Conservation (phyloP, 2,329 filamentous ascomycete genomes). For the Fusarium coffeatum region DNA sequence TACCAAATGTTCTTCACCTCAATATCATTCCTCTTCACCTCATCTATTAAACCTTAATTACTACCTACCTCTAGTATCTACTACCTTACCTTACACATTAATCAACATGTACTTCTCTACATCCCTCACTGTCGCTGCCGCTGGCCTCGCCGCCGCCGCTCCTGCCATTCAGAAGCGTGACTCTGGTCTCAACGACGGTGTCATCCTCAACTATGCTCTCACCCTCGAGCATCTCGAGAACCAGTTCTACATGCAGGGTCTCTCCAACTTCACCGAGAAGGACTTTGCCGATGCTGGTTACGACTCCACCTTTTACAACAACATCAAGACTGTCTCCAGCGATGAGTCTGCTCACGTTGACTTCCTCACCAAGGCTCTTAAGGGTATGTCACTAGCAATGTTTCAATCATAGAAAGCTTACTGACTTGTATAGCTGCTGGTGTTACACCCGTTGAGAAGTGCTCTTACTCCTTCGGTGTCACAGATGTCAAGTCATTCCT, state of each 20-base stretch:
- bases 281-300: slow-evolving; percentile 66
- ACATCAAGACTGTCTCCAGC: slow-evolving; percentile 65
- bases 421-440: slow-evolving; percentile 51
- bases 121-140: slow-evolving; percentile 20
- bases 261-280: slow-evolving; percentile 65
- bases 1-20: not conserved
- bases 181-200: slow-evolving; percentile 31
- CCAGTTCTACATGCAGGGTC: slow-evolving; percentile 70
- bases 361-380: slow-evolving; percentile 36
- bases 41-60: not conserved
- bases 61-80: not conserved
- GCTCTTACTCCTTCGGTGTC: slow-evolving; percentile 69
- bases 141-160: slow-evolving; percentile 30
- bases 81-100: not conserved
- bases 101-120: slow-evolving; percentile 29
- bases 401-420: not conserved
- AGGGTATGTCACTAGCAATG: slow-evolving; percentile 3
- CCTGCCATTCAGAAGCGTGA: slow-evolving; percentile 32
- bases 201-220: slow-evolving; percentile 61
- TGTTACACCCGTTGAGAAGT: slow-evolving; percentile 62
- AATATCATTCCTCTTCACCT: not conserved
- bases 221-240: slow-evolving; percentile 69
- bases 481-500: slow-evolving; percentile 69
- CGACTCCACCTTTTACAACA: slow-evolving; percentile 64
- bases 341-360: slow-evolving; percentile 58